These are phyloP conservation scores for Picea glauca DNA, from an alignment of 75 land plant genomes.

Conservation along the genomic window DNA sequence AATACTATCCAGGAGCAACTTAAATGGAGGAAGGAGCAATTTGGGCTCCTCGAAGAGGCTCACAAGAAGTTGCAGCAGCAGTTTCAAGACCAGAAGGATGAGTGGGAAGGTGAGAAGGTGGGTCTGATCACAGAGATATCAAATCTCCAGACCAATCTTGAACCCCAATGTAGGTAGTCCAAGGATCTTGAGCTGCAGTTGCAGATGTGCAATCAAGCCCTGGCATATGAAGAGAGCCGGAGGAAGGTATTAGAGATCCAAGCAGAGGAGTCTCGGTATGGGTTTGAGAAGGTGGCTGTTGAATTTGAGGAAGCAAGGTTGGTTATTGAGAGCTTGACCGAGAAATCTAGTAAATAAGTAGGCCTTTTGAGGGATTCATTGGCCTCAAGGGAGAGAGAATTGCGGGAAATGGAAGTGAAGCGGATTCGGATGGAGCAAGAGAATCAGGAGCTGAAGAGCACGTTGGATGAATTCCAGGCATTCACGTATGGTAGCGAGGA, in stretches of 20 bases:
- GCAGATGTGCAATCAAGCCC: slow-evolving; percentile 56
- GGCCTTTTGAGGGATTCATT: slow-evolving; percentile 40
- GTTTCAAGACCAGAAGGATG: slow-evolving; percentile 22
- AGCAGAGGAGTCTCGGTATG: slow-evolving; percentile 37
- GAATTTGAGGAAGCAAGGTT: slow-evolving; percentile 48
- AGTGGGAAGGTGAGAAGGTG: slow-evolving; percentile 45
- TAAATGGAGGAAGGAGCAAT: slow-evolving; percentile 69
- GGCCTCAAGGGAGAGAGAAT: slow-evolving; percentile 34
- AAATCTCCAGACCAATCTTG: slow-evolving; percentile 34
- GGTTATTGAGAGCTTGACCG: slow-evolving; percentile 30
- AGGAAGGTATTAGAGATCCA: slow-evolving; percentile 58
- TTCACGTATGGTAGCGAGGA: slow-evolving; percentile 29
- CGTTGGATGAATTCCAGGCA: slow-evolving; percentile 51
- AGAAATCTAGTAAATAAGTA: slow-evolving; percentile 41
- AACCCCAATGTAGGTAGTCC: slow-evolving; percentile 31
- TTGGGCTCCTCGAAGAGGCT: slow-evolving; percentile 59
- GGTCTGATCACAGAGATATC: slow-evolving; percentile 26
- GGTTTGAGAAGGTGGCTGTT: slow-evolving; percentile 33
- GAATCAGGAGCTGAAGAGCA: slow-evolving; percentile 19
- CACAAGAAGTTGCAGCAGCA: slow-evolving; percentile 34
- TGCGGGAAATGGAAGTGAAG: slow-evolving; percentile 42
- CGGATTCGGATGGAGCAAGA: slow-evolving; percentile 19
- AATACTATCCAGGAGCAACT: slow-evolving; percentile 29
- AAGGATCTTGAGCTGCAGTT: slow-evolving; percentile 32
- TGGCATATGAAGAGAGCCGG: slow-evolving; percentile 61